These are phyloP conservation scores for Yarrowia hollandica DNA, from an alignment of 805 yeast genomes.

Conservation along the genomic window DNA sequence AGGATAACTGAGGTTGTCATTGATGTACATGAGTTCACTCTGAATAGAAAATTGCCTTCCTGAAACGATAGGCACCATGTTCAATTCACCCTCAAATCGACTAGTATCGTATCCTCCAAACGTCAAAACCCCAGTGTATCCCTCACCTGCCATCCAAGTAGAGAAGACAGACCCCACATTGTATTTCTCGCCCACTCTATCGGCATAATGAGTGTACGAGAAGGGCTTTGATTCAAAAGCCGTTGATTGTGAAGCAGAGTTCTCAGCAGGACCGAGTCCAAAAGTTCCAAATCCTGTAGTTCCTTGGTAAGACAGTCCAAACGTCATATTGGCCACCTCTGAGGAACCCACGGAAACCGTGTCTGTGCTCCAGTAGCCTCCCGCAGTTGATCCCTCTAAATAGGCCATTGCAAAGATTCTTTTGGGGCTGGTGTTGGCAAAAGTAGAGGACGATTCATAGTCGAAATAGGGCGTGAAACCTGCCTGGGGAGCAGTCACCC, in stretches of 20 bases:
- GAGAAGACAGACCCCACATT: not conserved
- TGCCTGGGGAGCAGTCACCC: not conserved
- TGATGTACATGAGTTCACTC: not conserved
- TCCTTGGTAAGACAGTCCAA: not conserved
- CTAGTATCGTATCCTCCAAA: constrained; percentile 4
- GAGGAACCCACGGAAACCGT: not conserved
- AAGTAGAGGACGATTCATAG: not conserved
- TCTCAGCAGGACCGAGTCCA: not conserved
- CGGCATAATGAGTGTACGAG: not conserved
- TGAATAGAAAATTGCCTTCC: not conserved
- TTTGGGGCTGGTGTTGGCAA: not conserved
- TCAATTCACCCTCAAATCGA: not conserved
- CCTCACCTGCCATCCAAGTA: not conserved
- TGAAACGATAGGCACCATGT: not conserved
- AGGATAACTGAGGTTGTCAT: not conserved
- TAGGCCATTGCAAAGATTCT: not conserved
- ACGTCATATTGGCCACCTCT: not conserved
- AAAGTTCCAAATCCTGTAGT: not conserved
- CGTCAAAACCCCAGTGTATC: not conserved
- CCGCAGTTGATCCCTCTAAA: not conserved
- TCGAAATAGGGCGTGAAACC: not conserved
- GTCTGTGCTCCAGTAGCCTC: not conserved
- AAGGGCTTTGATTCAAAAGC: not conserved
- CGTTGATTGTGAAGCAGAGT: not conserved
- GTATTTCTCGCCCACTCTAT: not conserved